phyloP scores from a whole-genome alignment of 441 rosid genomes.

The Erodium trifolium region DNA sequence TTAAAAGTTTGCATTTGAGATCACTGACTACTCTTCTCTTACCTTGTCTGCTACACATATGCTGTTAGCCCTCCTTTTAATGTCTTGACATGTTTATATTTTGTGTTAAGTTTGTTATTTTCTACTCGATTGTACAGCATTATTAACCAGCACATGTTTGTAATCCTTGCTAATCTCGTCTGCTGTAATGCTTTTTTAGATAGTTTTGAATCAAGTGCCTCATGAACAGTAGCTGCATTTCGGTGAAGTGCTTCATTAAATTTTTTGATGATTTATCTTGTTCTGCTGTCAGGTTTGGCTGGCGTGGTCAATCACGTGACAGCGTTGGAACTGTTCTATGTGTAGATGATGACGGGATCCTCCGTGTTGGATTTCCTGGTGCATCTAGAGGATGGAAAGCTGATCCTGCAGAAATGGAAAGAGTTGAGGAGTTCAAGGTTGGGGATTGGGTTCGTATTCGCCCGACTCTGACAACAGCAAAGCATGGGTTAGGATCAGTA shows the following conservation, averaged over 20 bases:
- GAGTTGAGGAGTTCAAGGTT: slow-evolving; percentile 98
- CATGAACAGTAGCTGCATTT: neutral
- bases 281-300: slow-evolving; percentile 65
- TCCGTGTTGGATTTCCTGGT: slow-evolving; percentile 99
- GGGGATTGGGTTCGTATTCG: slow-evolving; percentile 99
- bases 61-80: neutral
- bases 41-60: neutral
- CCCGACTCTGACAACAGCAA: slow-evolving; percentile 84
- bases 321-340: slow-evolving; percentile 95
- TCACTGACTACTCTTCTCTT: neutral
- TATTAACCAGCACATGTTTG: neutral
- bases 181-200: neutral
- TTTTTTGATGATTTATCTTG: slow-evolving; percentile 17
- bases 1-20: neutral
- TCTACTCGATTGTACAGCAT: neutral
- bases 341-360: slow-evolving; percentile 97
- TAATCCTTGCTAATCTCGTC: neutral
- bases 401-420: slow-evolving; percentile 99
- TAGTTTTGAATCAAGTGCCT: neutral
- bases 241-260: slow-evolving; percentile 7
- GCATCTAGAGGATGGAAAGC: slow-evolving; percentile 99
- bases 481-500: slow-evolving; percentile 92
- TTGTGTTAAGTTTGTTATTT: neutral
- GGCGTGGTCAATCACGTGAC: slow-evolving; percentile 94
- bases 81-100: neutral